These are phyloP conservation scores for Phyllachora maydis DNA, from an alignment of 2,329 filamentous ascomycete genomes.

Conservation along the genomic window DNA sequence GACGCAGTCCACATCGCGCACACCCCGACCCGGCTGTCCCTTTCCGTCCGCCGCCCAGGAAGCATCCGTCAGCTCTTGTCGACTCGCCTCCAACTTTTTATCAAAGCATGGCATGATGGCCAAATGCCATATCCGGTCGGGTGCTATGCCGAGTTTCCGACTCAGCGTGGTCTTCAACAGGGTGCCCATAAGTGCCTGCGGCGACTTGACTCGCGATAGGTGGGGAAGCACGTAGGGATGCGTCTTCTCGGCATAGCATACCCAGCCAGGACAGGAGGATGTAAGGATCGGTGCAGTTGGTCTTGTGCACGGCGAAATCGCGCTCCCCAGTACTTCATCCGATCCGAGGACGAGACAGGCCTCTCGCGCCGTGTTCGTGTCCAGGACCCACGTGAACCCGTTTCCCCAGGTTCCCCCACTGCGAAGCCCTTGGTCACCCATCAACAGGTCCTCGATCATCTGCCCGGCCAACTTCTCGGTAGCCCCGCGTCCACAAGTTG, in stretches of 20 bases:
- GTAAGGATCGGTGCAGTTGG: slow-evolving; percentile 47
- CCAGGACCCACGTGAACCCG: slow-evolving; percentile 73
- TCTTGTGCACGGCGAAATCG: slow-evolving; percentile 5
- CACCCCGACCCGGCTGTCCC: slow-evolving; percentile 28
- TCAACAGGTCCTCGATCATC: slow-evolving; percentile 68
- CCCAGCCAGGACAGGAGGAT: slow-evolving; percentile 90
- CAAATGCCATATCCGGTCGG: slow-evolving; percentile 78
- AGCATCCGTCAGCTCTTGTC: slow-evolving; percentile 71
- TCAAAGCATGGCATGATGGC: slow-evolving; percentile 98
- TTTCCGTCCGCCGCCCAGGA: slow-evolving; percentile 40
- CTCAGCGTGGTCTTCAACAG: slow-evolving; percentile 74
- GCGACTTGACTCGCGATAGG: slow-evolving; percentile 78
- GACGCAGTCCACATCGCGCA: slow-evolving; percentile 90
- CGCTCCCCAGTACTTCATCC: slow-evolving; percentile 36
- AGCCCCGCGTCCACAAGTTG: slow-evolving; percentile 53
- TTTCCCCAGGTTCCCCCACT: slow-evolving; percentile 52
- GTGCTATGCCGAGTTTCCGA: slow-evolving; percentile 46
- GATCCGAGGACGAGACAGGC: slow-evolving; percentile 64
- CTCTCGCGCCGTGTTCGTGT: slow-evolving; percentile 70
- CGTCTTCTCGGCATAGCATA: slow-evolving; percentile 97
- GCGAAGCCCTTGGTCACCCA: slow-evolving; percentile 46
- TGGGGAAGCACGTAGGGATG: slow-evolving; percentile 86
- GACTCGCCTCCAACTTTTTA: slow-evolving; percentile 92
- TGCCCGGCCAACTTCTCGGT: slow-evolving; percentile 53
- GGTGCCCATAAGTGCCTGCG: slow-evolving; percentile 79